Conservation (phyloP, 176 grass and related monocot species). For the Pontederia paniculata region DNA sequence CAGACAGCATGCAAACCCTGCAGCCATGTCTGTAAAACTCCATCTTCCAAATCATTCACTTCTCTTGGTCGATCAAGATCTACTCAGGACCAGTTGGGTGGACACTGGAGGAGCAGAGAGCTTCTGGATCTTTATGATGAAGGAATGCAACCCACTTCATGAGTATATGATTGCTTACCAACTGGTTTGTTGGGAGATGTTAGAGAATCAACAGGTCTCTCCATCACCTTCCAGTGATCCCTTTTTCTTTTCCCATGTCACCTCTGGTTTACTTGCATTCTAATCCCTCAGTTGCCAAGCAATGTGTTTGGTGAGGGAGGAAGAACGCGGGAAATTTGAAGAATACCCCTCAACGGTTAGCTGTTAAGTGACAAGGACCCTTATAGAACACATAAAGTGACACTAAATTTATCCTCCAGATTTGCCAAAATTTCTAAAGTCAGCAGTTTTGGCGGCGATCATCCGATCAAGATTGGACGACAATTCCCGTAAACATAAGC, state of each 20-base stretch:
- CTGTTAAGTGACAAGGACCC: background rate
- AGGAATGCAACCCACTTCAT: background rate
- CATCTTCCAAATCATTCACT: background rate
- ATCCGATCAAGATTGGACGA: no score
- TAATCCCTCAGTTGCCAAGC: slow-evolving; percentile 3
- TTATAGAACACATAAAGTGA: background rate
- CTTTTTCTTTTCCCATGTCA: background rate
- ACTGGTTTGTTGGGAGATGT: slow-evolving; percentile 1
- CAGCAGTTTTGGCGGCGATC: no score
- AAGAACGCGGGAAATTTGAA: slow-evolving; percentile 8
- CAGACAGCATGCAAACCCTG: background rate
- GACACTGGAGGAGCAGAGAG: background rate
- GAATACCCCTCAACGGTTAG: slow-evolving; percentile 10
- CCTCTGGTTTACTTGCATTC: background rate
- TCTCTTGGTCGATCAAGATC: background rate
- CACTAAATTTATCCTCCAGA: no score
- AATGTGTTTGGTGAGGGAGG: slow-evolving; percentile 12
- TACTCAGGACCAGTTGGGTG: background rate
- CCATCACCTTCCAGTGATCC: background rate
- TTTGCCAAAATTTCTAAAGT: no score
- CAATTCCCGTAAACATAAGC: no score
- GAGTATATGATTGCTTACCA: background rate
- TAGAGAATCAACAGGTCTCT: background rate
- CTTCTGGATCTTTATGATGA: background rate
- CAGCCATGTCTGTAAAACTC: background rate